These are phyloP conservation scores for Podaxis sp. DNA, from an alignment of 768 basidiomycete genomes.

Conservation along the genomic window DNA sequence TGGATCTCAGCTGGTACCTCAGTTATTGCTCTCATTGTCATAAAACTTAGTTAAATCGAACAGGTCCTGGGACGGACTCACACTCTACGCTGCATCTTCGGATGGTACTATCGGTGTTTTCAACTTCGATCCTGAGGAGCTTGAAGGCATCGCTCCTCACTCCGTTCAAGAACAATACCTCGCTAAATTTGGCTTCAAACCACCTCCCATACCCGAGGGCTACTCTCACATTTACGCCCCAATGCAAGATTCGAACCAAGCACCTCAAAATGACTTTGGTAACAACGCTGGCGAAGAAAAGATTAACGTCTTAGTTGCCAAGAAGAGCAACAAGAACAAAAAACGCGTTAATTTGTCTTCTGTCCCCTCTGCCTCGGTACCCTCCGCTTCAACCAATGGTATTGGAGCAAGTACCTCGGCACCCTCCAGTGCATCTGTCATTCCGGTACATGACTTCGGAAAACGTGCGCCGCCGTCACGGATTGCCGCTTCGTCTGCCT, in stretches of 20 bases:
- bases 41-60: conserved; percentile 2
- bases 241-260: conserved; percentile 31
- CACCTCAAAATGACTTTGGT: conserved; percentile 17
- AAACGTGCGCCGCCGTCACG: conserved; percentile 20
- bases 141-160: conserved; percentile 77
- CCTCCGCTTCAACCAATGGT: conserved; percentile 21
- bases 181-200: conserved; percentile 73
- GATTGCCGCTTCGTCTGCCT: conserved; percentile 28
- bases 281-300: conserved; percentile 47
- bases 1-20: conserved; percentile 92
- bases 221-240: conserved; percentile 55
- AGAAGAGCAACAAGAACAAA: conserved; percentile 60
- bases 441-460: conserved; percentile 26
- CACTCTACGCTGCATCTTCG: conserved; percentile 91
- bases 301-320: conserved; percentile 73
- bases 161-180: conserved; percentile 77
- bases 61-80: conserved; percentile 92
- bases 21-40: neutral
- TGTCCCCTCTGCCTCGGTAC: conserved; percentile 17
- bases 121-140: conserved; percentile 74
- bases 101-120: conserved; percentile 94
- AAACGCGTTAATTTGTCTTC: conserved; percentile 43
- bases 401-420: conserved; percentile 23
- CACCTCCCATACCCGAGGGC: conserved; percentile 67
- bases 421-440: conserved; percentile 30